Percentiles rank a stretch among this genome's conserved stretches.
These are phyloP conservation scores for Ascoidea rubescens DNA, from an alignment of 805 yeast species.

Conservation along the genomic window DNA sequence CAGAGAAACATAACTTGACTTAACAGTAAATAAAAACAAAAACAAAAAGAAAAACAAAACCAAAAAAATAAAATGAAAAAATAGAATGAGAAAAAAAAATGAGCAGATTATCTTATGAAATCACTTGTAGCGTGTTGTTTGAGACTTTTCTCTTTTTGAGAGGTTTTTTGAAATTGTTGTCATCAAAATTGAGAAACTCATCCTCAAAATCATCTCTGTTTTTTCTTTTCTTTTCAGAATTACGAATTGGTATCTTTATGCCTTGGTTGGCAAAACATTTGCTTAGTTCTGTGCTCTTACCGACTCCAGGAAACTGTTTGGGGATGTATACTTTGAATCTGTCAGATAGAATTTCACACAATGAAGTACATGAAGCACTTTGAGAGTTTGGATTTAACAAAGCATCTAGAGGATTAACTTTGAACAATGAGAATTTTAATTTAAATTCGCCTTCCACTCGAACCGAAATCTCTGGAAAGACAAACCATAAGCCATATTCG, in stretches of 20 bases:
- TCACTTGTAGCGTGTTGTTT: too few species aligned
- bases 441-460: not conserved
- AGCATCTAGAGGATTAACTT: too few species aligned
- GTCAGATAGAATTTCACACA: not conserved
- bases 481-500: not conserved
- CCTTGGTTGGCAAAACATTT: not conserved
- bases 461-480: not conserved
- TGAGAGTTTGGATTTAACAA: not conserved
- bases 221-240: not conserved
- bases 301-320: not conserved
- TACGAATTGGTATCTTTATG: not conserved
- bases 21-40: too few species aligned
- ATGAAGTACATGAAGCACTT: not conserved
- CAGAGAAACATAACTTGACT: too few species aligned
- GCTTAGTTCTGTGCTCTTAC: not conserved
- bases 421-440: not conserved
- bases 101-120: too few species aligned
- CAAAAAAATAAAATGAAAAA: too few species aligned
- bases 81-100: too few species aligned
- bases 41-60: too few species aligned
- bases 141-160: too few species aligned
- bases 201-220: not conserved
- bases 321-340: not conserved
- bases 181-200: too few species aligned
- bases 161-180: too few species aligned